These are phyloP conservation scores for Zygotorulaspora mrakii DNA, from an alignment of 1,139 yeast species.

Conservation along the genomic window DNA sequence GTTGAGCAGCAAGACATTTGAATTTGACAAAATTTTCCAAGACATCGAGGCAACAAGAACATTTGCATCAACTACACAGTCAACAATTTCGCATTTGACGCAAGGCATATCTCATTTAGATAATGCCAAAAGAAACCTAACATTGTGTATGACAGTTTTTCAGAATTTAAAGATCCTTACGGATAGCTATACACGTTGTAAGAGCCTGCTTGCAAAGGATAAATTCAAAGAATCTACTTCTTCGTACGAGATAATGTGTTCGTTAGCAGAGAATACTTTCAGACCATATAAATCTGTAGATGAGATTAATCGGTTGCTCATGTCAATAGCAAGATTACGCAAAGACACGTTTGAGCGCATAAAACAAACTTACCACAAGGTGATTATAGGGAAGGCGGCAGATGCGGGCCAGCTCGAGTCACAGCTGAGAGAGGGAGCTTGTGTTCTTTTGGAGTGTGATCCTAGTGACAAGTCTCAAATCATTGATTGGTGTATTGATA, in stretches of 20 bases:
- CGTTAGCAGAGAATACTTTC: constrained; percentile 65
- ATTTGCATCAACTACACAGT: constrained; percentile 56
- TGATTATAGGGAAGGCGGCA: constrained; percentile 8
- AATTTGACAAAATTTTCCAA: constrained; percentile 35
- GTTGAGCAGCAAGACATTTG: constrained; percentile 18
- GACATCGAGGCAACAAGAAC: constrained; percentile 45
- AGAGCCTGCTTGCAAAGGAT: constrained; percentile 44
- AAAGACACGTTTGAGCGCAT: constrained; percentile 66
- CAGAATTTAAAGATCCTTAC: constrained; percentile 84
- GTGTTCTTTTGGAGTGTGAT: constrained; percentile 65
- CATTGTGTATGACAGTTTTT: constrained; percentile 77
- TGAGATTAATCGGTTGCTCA: constrained; percentile 69
- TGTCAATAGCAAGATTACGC: constrained; percentile 61
- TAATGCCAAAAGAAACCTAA: constrained; percentile 75
- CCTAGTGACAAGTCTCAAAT: constrained; percentile 57
- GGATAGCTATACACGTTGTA: constrained; percentile 68
- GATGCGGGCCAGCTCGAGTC: constrained; percentile 20
- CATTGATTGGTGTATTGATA: constrained; percentile 68
- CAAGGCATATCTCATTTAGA: constrained; percentile 74
- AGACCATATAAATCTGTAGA: constrained; percentile 79
- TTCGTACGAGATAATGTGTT: constrained; percentile 72
- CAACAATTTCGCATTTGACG: constrained; percentile 66
- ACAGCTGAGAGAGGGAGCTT: constrained; percentile 47
- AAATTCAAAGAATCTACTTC: constrained; percentile 66
- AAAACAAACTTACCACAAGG: constrained; percentile 55